Conservation (phyloP, 345 rosid genomes). For the Lenwebbia sp. region DNA sequence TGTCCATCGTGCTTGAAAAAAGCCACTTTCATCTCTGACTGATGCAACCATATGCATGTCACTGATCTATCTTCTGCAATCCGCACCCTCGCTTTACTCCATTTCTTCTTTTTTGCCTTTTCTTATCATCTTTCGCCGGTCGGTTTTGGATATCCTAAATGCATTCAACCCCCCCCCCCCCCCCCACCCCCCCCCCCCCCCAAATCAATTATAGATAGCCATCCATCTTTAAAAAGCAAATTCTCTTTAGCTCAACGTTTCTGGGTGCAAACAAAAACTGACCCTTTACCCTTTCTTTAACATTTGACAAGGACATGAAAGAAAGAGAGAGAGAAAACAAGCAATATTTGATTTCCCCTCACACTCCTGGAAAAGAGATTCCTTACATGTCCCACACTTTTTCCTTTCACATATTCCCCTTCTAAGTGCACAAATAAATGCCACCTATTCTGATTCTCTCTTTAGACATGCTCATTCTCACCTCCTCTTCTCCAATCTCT, state of each 20-base stretch:
- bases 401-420: constrained; percentile 45
- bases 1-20: constrained; percentile 15
- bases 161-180: background rate
- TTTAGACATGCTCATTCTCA: constrained; percentile 14
- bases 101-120: background rate
- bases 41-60: background rate
- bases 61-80: background rate
- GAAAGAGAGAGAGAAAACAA: background rate
- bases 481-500: constrained; percentile 1
- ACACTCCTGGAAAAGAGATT: constrained; percentile 27
- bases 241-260: constrained; percentile 10
- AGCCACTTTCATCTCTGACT: constrained; percentile 15
- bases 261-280: constrained; percentile 1
- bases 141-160: constrained; percentile 26
- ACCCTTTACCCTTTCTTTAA: constrained; percentile 2
- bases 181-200: too few species aligned
- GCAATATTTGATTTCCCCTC: background rate
- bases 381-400: constrained; percentile 59
- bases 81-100: background rate
- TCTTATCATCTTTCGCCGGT: background rate
- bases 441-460: constrained; percentile 20
- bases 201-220: constrained; percentile 2
- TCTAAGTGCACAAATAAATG: constrained; percentile 22
- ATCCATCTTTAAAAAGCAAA: constrained; percentile 17
- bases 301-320: constrained; percentile 9